These are phyloP conservation scores for Russula olivacea DNA, from an alignment of 768 basidiomycete genomes.

Conservation along the genomic window DNA sequence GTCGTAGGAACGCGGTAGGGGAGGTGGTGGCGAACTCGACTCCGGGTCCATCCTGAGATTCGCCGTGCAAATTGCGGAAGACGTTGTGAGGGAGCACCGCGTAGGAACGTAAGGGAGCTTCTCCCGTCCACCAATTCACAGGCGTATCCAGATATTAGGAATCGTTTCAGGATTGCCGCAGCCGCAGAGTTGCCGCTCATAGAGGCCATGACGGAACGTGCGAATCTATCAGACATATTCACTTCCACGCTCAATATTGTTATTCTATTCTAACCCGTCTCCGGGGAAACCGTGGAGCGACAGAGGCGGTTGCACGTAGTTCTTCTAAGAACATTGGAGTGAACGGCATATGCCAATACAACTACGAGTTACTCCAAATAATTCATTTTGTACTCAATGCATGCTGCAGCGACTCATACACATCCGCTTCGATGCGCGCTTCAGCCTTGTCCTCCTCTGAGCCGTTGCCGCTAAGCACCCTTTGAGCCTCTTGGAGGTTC, in stretches of 20 bases:
- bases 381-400: conserved; percentile 55
- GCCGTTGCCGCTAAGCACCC: conserved; percentile 73
- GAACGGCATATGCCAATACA: not conserved
- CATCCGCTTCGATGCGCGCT: conserved; percentile 91
- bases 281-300: not conserved
- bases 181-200: no score
- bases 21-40: not conserved
- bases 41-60: not conserved
- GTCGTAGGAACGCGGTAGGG: not conserved
- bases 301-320: not conserved
- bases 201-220: not conserved
- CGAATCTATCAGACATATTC: not conserved
- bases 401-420: conserved; percentile 91
- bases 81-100: not conserved
- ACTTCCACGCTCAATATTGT: not conserved
- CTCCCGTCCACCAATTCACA: not conserved
- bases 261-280: not conserved
- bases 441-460: conserved; percentile 92
- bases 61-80: not conserved
- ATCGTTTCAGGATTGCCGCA: not conserved
- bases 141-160: not conserved
- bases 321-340: not conserved
- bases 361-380: conserved; percentile 8
- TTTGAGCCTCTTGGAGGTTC: conserved; percentile 84
- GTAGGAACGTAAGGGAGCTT: not conserved